These are phyloP conservation scores for Monosporozyma yasuniensis DNA, from an alignment of 805 yeast genomes.

Conservation along the genomic window DNA sequence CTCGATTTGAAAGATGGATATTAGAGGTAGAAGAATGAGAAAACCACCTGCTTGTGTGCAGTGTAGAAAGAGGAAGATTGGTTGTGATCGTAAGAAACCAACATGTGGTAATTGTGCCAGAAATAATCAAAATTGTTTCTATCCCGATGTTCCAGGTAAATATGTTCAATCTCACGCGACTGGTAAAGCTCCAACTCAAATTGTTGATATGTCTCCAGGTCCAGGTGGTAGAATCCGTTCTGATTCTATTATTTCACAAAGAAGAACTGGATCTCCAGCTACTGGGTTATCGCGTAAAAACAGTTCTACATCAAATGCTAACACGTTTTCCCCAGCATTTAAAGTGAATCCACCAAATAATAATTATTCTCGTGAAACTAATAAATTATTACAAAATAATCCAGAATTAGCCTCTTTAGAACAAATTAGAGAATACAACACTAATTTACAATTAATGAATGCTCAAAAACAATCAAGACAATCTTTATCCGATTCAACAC, in stretches of 20 bases:
- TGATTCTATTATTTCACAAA: background rate
- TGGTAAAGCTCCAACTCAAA: background rate
- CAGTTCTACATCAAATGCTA: background rate
- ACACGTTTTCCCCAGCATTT: background rate
- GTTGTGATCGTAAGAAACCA: conserved; percentile 37
- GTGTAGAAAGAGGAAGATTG: conserved; percentile 30
- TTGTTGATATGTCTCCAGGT: background rate
- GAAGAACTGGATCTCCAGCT: background rate
- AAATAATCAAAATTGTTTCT: background rate
- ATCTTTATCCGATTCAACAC: conserved; percentile 11
- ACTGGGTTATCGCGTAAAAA: background rate
- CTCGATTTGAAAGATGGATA: background rate
- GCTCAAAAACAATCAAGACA: conserved; percentile 6
- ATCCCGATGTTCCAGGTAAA: conserved; percentile 2
- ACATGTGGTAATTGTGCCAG: conserved; percentile 32
- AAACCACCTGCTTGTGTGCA: conserved; percentile 25
- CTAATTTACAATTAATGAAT: conserved; percentile 21
- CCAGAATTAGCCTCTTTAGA: conserved; percentile 24
- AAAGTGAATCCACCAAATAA: background rate
- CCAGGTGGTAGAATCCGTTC: background rate
- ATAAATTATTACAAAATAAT: conserved; percentile 3
- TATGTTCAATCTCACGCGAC: background rate
- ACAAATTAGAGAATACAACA: conserved; percentile 25
- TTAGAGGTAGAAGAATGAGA: background rate
- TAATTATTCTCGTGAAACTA: conserved; percentile 22